A percentile compares a stretch with the other conserved stretches of the same genome.
phyloP scores from a whole-genome alignment of 2,329 filamentous ascomycete species.

The Penicillium crustosum region DNA sequence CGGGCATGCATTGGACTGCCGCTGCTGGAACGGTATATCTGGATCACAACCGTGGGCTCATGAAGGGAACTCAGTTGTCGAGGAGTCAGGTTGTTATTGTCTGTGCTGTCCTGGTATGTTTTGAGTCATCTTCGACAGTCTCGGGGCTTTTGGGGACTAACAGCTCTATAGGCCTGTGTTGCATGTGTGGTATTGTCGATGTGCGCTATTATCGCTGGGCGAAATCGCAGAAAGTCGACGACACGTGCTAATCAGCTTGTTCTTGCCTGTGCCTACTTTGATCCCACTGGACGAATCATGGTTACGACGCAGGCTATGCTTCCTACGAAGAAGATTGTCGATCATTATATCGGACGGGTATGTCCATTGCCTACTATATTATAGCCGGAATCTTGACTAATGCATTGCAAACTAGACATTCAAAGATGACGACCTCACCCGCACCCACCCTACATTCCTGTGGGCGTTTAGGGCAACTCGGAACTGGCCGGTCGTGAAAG shows the following conservation, averaged over 20 bases:
- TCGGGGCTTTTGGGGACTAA: constrained; percentile 8
- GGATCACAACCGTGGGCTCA: constrained; percentile 50
- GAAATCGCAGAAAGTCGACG: constrained; percentile 54
- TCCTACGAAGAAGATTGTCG: constrained; percentile 68
- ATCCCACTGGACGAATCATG: constrained; percentile 46
- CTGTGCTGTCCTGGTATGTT: constrained; percentile 67
- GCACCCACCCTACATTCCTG: constrained; percentile 75
- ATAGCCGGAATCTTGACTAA: constrained; percentile 13
- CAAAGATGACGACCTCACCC: constrained; percentile 72
- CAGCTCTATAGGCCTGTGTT: constrained; percentile 54
- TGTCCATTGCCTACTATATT: constrained; percentile 10
- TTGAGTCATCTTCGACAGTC: neutral
- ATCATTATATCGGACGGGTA: constrained; percentile 68
- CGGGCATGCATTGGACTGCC: constrained; percentile 85
- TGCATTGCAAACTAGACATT: constrained; percentile 43
- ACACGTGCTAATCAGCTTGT: constrained; percentile 63
- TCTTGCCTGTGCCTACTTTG: constrained; percentile 47
- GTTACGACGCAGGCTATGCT: constrained; percentile 47
- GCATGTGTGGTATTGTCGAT: constrained; percentile 61
- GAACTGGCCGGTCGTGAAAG: constrained; percentile 70
- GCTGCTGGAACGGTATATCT: constrained; percentile 69
- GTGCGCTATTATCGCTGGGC: constrained; percentile 56
- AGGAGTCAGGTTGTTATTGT: constrained; percentile 70
- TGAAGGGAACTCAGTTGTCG: constrained; percentile 47
- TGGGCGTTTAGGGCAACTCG: constrained; percentile 83